These are phyloP conservation scores for Arachnopeziza araneosa DNA, from an alignment of 2,329 filamentous ascomycete species.

Conservation along the genomic window DNA sequence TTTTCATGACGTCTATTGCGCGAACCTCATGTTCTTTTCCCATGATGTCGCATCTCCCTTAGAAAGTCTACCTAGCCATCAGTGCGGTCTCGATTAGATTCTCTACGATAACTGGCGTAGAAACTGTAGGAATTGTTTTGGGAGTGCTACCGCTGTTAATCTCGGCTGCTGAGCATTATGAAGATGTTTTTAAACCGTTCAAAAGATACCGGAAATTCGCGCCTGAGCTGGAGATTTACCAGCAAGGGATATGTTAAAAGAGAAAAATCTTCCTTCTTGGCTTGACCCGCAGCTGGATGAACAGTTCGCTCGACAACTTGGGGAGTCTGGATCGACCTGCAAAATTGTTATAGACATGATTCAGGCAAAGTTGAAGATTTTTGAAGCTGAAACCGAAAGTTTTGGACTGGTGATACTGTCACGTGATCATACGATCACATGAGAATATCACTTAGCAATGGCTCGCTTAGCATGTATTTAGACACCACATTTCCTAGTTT, in stretches of 20 bases:
- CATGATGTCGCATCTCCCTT: too few species aligned
- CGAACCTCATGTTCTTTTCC: too few species aligned
- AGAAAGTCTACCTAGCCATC: too few species aligned
- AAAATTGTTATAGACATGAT: background rate
- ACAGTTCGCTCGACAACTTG: background rate
- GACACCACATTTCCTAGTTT: too few species aligned
- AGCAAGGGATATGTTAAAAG: slow-evolving; percentile 6
- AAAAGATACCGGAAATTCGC: background rate
- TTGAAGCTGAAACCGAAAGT: slow-evolving; percentile 4
- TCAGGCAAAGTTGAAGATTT: background rate
- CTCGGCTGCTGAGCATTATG: background rate
- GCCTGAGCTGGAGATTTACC: slow-evolving; percentile 1
- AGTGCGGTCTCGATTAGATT: too few species aligned
- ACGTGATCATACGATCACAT: too few species aligned
- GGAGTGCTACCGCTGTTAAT: background rate
- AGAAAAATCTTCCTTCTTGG: slow-evolving; percentile 1
- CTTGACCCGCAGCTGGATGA: background rate
- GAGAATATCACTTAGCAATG: too few species aligned
- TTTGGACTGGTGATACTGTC: slow-evolving; percentile 4
- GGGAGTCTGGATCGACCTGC: background rate
- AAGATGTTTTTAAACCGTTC: background rate
- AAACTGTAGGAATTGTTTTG: background rate
- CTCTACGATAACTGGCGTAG: background rate
- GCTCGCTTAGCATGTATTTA: too few species aligned
- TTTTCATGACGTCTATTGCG: too few species aligned